These are phyloP conservation scores for Colletotrichum chlorophyti DNA, from an alignment of 2,329 filamentous ascomycete genomes.

Conservation along the genomic window DNA sequence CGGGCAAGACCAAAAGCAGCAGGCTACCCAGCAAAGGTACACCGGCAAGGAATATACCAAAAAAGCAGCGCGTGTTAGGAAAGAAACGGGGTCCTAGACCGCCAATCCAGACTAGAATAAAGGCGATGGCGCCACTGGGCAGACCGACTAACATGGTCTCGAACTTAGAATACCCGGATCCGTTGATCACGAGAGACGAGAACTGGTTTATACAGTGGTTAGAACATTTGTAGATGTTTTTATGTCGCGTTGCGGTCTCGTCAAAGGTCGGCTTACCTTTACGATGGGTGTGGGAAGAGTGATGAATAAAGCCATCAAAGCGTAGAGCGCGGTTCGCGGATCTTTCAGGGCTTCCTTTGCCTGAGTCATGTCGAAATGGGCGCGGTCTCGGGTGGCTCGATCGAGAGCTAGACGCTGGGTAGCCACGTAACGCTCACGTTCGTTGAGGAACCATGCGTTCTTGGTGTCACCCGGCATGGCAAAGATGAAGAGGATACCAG, in stretches of 20 bases:
- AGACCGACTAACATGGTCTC: constrained; percentile 27
- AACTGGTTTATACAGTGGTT: constrained; percentile 5
- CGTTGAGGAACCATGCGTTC: constrained; percentile 14
- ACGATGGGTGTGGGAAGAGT: constrained; percentile 32
- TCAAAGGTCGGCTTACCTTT: constrained; percentile 19
- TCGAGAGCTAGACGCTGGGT: constrained; percentile 30
- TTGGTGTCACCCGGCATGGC: constrained; percentile 16
- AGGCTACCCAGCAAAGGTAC: constrained; percentile 21
- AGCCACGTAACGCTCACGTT: constrained; percentile 8
- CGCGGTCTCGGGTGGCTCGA: constrained; percentile 24
- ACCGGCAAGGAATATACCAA: constrained; percentile 2
- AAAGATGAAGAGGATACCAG: constrained; percentile 8
- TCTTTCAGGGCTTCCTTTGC: constrained; percentile 30
- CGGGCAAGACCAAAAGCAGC: constrained; percentile 30
- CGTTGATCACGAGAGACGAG: constrained; percentile 26
- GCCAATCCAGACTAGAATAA: constrained; percentile 22
- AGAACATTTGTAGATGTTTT: too few relatives aligned
- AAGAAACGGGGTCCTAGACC: constrained; percentile 31
- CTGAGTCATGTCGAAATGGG: constrained; percentile 29
- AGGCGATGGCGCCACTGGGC: constrained; percentile 16
- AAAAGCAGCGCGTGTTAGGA: constrained; percentile 35
- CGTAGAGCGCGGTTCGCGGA: constrained; percentile 27
- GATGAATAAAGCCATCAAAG: constrained; percentile 32
- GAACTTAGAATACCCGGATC: constrained; percentile 26
- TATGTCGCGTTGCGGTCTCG: background rate